Percentiles rank a stretch among this genome's conserved stretches.
phyloP scores from a whole-genome alignment of 225 moss, liverwort and hornwort genomes.

The Pseudoscleropodium purum region DNA sequence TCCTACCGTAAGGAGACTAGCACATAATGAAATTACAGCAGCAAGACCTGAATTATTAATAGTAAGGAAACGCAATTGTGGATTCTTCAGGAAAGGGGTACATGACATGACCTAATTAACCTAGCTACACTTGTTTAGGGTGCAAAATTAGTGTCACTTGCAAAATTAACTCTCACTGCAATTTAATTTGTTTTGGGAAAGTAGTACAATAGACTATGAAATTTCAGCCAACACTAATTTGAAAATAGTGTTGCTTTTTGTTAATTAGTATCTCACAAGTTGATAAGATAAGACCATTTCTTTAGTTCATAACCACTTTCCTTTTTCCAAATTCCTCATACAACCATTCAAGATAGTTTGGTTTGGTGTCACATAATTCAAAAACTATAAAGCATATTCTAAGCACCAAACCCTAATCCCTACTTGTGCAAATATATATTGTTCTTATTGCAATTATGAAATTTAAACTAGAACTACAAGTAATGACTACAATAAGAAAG shows the following conservation, averaged over 20 bases:
- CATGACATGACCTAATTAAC: neutral
- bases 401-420: neutral
- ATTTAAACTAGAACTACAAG: neutral
- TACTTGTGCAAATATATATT: neutral
- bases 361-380: neutral
- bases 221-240: neutral
- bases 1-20: too few species aligned
- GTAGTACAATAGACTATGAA: neutral
- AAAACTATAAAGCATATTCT: neutral
- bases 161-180: neutral
- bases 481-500: neutral
- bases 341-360: neutral
- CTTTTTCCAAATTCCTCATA: rapidly evolving
- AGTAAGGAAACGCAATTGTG: neutral
- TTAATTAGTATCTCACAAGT: neutral
- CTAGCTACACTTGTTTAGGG: neutral
- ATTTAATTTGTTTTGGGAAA: neutral
- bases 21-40: neutral
- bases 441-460: neutral
- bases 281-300: neutral
- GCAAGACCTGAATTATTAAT: neutral
- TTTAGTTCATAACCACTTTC: neutral
- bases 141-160: neutral
- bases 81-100: neutral
- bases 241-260: neutral